Percentiles rank a stretch among this genome's conserved stretches.
Conservation (phyloP, 352 stramenopile genomes). For the Globisporangium nodosum region DNA sequence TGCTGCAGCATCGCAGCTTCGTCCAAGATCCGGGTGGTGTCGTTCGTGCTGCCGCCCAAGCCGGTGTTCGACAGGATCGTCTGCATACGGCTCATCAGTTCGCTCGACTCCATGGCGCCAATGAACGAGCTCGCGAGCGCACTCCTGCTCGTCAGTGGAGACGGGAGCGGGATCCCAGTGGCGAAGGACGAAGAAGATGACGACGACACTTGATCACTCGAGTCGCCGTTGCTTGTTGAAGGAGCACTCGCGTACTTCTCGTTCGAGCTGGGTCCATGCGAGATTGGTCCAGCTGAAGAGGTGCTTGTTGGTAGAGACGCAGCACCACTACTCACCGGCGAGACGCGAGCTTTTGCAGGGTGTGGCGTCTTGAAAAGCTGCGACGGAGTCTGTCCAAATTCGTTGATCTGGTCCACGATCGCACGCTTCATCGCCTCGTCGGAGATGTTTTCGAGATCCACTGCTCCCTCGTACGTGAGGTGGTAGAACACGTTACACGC, state of each 20-base stretch:
- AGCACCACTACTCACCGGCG: background rate
- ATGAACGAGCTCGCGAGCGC: slow-evolving; percentile 50
- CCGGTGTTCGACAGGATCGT: slow-evolving; percentile 49
- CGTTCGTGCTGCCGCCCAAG: slow-evolving; percentile 16
- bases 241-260: background rate
- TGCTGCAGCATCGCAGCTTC: slow-evolving; percentile 45
- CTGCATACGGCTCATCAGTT: slow-evolving; percentile 64
- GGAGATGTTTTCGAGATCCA: slow-evolving; percentile 90
- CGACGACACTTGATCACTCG: background rate
- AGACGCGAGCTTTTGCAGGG: slow-evolving; percentile 26
- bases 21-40: slow-evolving; percentile 35
- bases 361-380: slow-evolving; percentile 89
- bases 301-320: background rate
- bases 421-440: slow-evolving; percentile 63
- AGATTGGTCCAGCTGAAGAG: background rate
- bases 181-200: slow-evolving; percentile 5
- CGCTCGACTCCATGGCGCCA: slow-evolving; percentile 41
- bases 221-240: background rate
- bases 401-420: slow-evolving; percentile 95
- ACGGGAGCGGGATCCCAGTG: slow-evolving; percentile 1
- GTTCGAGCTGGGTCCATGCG: background rate
- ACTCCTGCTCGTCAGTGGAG: slow-evolving; percentile 20
- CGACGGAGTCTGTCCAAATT: slow-evolving; percentile 98
- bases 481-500: slow-evolving; percentile 98
- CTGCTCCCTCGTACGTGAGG: slow-evolving; percentile 95